These are phyloP conservation scores for Spinellus fusiger DNA, from an alignment of 192 early-diverging fungal genomes.

Conservation along the genomic window DNA sequence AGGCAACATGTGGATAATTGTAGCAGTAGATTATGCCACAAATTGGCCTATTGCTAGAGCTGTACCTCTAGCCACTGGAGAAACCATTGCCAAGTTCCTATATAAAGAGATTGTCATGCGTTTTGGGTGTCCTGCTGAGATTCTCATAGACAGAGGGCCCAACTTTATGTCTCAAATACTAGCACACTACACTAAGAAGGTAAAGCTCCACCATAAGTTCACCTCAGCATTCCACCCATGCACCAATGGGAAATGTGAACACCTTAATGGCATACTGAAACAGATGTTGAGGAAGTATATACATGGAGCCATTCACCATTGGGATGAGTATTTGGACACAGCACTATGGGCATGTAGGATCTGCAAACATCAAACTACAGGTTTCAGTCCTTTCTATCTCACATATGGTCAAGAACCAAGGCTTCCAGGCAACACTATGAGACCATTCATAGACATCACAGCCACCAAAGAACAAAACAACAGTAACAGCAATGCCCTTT, in stretches of 20 bases:
- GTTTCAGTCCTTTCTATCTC: neutral
- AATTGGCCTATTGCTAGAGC: slow-evolving; percentile 19
- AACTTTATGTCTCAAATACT: slow-evolving; percentile 12
- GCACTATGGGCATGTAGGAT: slow-evolving; percentile 4
- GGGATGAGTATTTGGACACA: slow-evolving; percentile 11
- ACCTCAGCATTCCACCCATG: slow-evolving; percentile 17
- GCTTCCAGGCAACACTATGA: neutral
- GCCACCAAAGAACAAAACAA: neutral
- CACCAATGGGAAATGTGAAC: slow-evolving; percentile 21
- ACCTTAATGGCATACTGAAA: slow-evolving; percentile 14
- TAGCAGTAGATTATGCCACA: slow-evolving; percentile 17
- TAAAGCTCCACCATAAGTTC: slow-evolving; percentile 10
- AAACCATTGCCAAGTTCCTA: slow-evolving; percentile 10
- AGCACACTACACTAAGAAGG: neutral
- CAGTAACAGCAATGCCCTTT: neutral
- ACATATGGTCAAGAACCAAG: neutral
- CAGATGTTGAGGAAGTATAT: slow-evolving; percentile 12
- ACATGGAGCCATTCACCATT: neutral
- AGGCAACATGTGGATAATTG: slow-evolving; percentile 9
- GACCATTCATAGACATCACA: neutral
- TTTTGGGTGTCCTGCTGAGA: slow-evolving; percentile 16
- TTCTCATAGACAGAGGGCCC: slow-evolving; percentile 10
- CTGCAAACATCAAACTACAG: neutral
- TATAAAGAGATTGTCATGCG: slow-evolving; percentile 22
- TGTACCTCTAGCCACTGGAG: slow-evolving; percentile 2